Evolutionary conservation across 192 early-diverging fungal species (phyloP).

Genomic region (Obelidium mucronatum): DNA sequence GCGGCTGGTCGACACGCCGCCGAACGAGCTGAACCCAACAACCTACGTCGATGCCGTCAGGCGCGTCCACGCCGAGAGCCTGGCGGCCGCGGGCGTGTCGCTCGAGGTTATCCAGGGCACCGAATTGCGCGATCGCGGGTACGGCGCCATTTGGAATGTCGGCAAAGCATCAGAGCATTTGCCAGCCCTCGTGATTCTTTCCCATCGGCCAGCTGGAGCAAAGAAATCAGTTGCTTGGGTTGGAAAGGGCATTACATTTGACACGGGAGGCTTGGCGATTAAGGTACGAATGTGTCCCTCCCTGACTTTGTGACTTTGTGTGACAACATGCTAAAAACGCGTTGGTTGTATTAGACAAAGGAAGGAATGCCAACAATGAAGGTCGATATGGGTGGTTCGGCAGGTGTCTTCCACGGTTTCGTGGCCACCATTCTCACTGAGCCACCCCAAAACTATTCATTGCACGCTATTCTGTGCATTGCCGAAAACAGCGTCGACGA

Average conservation of each 20-base stretch:
- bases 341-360: not conserved
- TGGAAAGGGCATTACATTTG: constrained; percentile 68
- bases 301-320: constrained; percentile 40
- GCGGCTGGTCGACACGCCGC: constrained; percentile 55
- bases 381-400: constrained; percentile 60
- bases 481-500: constrained; percentile 59
- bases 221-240: constrained; percentile 55
- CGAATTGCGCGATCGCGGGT: constrained; percentile 50
- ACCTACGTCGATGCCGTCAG: constrained; percentile 48
- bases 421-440: constrained; percentile 40
- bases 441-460: constrained; percentile 6
- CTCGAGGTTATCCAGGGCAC: constrained; percentile 53
- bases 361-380: constrained; percentile 50
- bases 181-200: constrained; percentile 53
- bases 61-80: constrained; percentile 26
- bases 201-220: constrained; percentile 34
- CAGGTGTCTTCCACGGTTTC: constrained; percentile 56
- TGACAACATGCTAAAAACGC: too few species aligned
- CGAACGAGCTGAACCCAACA: constrained; percentile 50
- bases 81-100: constrained; percentile 37
- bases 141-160: constrained; percentile 56
- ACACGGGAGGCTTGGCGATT: constrained; percentile 57
- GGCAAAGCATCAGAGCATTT: constrained; percentile 54
- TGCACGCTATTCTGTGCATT: constrained; percentile 56
- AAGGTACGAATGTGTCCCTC: too few species aligned